phyloP scores from a whole-genome alignment of 2,329 filamentous ascomycete genomes.

The Claviceps citrina region DNA sequence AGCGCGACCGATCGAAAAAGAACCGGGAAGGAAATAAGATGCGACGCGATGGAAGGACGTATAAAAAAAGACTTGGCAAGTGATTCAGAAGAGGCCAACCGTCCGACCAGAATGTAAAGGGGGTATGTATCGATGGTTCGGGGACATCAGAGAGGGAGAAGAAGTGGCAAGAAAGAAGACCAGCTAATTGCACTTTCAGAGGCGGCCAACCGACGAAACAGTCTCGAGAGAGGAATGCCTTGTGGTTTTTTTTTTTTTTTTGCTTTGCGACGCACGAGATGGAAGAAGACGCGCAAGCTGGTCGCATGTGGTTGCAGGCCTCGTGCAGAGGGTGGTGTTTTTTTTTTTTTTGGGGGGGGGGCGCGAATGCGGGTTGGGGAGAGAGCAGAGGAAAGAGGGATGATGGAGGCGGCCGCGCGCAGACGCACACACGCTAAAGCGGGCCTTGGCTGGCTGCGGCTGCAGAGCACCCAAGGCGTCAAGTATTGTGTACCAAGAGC shows the following conservation, averaged over 20 bases:
- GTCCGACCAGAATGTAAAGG: background rate
- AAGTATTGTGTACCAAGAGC: background rate
- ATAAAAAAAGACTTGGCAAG: no score
- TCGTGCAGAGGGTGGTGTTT: background rate
- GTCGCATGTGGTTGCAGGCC: conserved; percentile 4
- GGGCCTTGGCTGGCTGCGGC: no score
- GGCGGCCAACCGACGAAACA: background rate
- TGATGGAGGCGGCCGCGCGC: no score
- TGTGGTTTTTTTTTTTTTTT: background rate
- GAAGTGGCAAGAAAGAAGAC: background rate
- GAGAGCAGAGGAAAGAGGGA: no score
- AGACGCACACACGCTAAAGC: no score
- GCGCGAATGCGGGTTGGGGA: no score
- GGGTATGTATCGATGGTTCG: background rate
- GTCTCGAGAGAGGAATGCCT: background rate
- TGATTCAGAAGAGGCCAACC: background rate
- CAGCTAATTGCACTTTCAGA: background rate
- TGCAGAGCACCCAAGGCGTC: background rate
- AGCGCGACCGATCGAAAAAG: no score
- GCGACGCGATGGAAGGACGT: no score
- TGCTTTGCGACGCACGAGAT: background rate
- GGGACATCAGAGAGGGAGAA: background rate
- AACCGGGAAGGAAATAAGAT: no score
- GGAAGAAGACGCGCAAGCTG: conserved; percentile 4
- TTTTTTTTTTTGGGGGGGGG: no score